Base-by-base conservation (phyloP, 164 flowering plant species). In the Liriodendron chinense region DNA sequence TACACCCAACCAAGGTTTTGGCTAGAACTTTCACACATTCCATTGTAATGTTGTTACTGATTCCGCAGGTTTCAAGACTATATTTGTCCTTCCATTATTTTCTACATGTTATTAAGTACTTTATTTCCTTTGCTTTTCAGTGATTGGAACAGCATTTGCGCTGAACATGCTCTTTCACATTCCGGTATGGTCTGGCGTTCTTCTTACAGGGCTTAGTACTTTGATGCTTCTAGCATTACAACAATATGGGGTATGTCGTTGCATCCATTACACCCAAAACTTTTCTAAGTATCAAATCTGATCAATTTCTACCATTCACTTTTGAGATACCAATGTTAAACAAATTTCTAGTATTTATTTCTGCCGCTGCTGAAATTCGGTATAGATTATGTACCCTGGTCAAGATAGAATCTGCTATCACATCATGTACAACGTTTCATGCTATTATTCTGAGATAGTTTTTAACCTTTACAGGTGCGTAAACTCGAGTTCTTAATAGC, bases 141-240 rank as follows among this genome's bases (percentile, higher is more conserved):
- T 95, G 72, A 91, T 92, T 25, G 98, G 98, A 63, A 92, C 98
- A 50, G 98, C 98, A 64, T 93, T 95, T 84, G 97, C 98, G n/a
- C 78, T 95, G 83, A 92, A 93, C 81, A 95, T 95, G 98, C 97
- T 92, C 69, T 92, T 91, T 87, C 84, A 72, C 2, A 89, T 93
- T 78, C 98, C 98, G 25, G 74, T 95, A 10, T 93, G 97, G 96
- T 71, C 81, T 77, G 98, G 95, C n/a, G 97, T 93, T 81, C 94
- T 95, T 79, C 85, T 95, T 65, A 92, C 97, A n/a, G 96, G 97
- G 26, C 83, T 93, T 56, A 92, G 97, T 81, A 92, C 98, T 74
- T 80, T 95, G 80, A 61, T 92, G 65, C 91, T 94, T 80, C 87
- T 94, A 20, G 91, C 96, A 71, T 72, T 94, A 68, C 98, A 94